These are phyloP conservation scores for Leptoxyphium fumago DNA, from an alignment of 2,329 filamentous ascomycete genomes.

Conservation along the genomic window DNA sequence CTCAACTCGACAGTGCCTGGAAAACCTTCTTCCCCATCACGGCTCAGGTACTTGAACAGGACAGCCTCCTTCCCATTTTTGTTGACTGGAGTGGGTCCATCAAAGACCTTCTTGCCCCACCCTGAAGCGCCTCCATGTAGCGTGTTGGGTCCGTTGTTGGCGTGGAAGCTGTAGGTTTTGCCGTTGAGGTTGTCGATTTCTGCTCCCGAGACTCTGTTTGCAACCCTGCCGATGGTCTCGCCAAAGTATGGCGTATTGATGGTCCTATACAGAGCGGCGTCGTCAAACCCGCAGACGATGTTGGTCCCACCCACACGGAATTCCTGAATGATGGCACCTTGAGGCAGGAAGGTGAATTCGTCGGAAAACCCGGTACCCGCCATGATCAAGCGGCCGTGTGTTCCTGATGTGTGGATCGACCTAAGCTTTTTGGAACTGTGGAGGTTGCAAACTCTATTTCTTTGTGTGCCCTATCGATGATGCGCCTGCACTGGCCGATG, in stretches of 20 bases:
- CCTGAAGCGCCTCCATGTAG: constrained; percentile 42
- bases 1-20: constrained; percentile 69
- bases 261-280: constrained; percentile 56
- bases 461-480: constrained; percentile 1
- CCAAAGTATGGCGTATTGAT: constrained; percentile 71
- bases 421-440: not conserved
- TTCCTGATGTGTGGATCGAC: not conserved
- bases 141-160: constrained; percentile 66
- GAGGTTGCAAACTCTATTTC: not conserved
- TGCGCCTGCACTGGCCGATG: not conserved
- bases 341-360: constrained; percentile 51
- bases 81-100: constrained; percentile 49
- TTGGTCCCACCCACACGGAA: constrained; percentile 65
- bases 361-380: constrained; percentile 10
- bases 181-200: constrained; percentile 56
- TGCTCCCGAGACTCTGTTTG: constrained; percentile 67
- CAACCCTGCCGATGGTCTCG: constrained; percentile 73
- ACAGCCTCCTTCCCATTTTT: constrained; percentile 32
- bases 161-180: constrained; percentile 51
- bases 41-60: constrained; percentile 43
- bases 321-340: constrained; percentile 68
- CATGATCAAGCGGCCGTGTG: constrained; percentile 6
- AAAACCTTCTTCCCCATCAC: constrained; percentile 77
- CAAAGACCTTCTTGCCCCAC: constrained; percentile 69
- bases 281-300: constrained; percentile 78